These are phyloP conservation scores for Eucalyptus urophylla DNA, from an alignment of 345 rosid species.

Conservation along the genomic window DNA sequence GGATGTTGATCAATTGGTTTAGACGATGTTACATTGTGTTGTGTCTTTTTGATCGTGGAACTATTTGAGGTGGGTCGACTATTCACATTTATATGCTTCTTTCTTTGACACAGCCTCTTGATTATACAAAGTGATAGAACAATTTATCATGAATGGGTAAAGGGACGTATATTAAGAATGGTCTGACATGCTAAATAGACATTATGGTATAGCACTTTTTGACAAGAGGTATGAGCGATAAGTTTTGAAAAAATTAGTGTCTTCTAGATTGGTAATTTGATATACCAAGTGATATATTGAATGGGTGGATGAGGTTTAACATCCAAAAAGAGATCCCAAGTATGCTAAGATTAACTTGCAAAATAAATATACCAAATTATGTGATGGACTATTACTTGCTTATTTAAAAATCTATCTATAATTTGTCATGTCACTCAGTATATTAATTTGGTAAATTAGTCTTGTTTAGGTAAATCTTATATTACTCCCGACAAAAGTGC, in stretches of 20 bases:
- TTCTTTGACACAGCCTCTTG: background rate
- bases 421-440: fast-evolving
- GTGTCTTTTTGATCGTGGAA: background rate
- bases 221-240: background rate
- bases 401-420: background rate
- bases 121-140: background rate
- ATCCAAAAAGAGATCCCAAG: background rate
- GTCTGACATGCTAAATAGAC: background rate
- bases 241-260: background rate
- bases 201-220: background rate
- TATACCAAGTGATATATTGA: background rate
- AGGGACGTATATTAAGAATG: background rate
- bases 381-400: fast-evolving
- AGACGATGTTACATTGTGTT: background rate
- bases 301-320: fast-evolving
- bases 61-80: background rate
- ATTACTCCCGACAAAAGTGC: background rate
- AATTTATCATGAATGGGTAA: background rate
- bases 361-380: background rate
- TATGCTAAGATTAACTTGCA: background rate
- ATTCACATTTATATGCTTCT: background rate
- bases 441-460: background rate
- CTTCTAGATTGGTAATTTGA: background rate
- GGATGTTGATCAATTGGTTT: background rate
- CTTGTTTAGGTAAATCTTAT: background rate